These are phyloP conservation scores for Vicia faba DNA, from an alignment of 306 rosid species.

Conservation along the genomic window DNA sequence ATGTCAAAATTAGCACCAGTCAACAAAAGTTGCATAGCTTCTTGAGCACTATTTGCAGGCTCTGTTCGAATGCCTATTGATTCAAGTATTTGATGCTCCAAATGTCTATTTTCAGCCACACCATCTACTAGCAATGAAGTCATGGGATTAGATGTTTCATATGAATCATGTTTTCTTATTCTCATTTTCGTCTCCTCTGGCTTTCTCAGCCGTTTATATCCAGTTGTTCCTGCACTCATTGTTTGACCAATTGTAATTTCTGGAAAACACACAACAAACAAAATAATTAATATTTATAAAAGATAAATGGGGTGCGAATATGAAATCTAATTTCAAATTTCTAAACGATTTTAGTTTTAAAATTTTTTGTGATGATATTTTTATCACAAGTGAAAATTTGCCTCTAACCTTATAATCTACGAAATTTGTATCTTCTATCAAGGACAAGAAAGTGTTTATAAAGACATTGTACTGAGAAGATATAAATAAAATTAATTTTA, in stretches of 20 bases:
- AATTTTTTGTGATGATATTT: too few species aligned
- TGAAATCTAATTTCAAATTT: too few species aligned
- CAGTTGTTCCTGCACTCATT: not conserved
- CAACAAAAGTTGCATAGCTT: not conserved
- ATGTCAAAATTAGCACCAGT: not conserved
- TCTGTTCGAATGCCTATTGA: not conserved
- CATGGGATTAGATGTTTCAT: not conserved
- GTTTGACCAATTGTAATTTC: not conserved
- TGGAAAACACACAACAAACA: not conserved
- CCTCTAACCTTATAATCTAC: too few species aligned
- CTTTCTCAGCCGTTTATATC: not conserved
- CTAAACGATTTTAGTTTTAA: too few species aligned
- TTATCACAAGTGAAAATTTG: too few species aligned
- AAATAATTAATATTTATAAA: not conserved
- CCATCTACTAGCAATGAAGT: constrained; percentile 12
- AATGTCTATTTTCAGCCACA: not conserved
- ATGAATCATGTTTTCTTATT: not conserved
- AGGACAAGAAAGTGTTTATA: too few species aligned
- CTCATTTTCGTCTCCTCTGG: not conserved
- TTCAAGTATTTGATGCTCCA: not conserved
- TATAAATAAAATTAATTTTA: too few species aligned
- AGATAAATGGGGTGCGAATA: not conserved
- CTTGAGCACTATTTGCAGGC: not conserved
- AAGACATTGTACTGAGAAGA: too few species aligned
- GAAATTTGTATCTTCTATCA: too few species aligned